Percentiles rank a stretch among this genome's conserved stretches.
Evolutionary conservation across 768 basidiomycete genomes (phyloP).

Genomic region (Fistulinella prunicolor): DNA sequence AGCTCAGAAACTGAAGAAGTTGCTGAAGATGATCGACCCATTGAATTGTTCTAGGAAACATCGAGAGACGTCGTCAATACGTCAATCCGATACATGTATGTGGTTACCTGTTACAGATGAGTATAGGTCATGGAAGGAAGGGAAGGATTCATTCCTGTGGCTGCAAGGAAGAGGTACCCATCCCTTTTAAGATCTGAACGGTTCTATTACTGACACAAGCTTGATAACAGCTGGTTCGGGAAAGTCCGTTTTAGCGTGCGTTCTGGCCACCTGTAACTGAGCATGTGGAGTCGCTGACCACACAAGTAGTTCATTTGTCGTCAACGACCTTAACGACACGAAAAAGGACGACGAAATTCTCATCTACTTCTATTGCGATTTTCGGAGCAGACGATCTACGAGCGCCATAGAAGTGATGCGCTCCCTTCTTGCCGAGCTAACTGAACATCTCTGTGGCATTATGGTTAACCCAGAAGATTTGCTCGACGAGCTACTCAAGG

Average conservation of each 20-base stretch:
- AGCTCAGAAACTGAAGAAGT: conserved; percentile 1
- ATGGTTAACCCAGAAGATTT: neutral
- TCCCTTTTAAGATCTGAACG: neutral
- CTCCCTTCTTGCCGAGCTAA: conserved; percentile 20
- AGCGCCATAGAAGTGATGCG: conserved; percentile 14
- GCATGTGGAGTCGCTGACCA: neutral
- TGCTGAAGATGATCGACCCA: neutral
- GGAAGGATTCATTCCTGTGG: conserved; percentile 9
- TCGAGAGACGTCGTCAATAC: too few species aligned
- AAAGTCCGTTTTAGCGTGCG: conserved; percentile 1
- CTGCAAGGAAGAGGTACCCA: conserved; percentile 16
- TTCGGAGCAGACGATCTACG: conserved; percentile 6
- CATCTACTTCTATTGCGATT: conserved; percentile 31
- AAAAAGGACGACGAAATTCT: neutral
- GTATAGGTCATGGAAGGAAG: conserved; percentile 8
- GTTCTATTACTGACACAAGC: neutral
- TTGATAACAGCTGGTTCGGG: conserved; percentile 3
- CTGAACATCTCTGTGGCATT: neutral
- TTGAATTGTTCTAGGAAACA: too few species aligned
- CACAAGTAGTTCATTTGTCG: neutral
- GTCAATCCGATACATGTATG: too few species aligned
- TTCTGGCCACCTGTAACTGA: neutral
- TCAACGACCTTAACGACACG: neutral
- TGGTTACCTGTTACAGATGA: conserved; percentile 6
- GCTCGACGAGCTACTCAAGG: conserved; percentile 1